These are phyloP conservation scores for Monosporascus ibericus DNA, from an alignment of 2,329 filamentous ascomycete genomes.

Conservation along the genomic window DNA sequence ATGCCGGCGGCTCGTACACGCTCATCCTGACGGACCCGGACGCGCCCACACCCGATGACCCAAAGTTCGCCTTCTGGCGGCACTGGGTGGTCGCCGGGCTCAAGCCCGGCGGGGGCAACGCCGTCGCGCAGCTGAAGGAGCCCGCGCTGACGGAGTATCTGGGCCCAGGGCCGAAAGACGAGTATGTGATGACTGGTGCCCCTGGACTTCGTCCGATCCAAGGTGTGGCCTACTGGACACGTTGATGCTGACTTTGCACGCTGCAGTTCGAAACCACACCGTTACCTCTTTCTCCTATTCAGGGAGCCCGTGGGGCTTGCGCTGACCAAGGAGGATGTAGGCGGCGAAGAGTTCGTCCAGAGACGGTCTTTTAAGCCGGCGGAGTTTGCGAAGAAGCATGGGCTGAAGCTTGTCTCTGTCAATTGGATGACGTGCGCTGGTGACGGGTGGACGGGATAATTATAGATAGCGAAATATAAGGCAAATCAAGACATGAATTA, in stretches of 20 bases:
- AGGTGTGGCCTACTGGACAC: too few species aligned
- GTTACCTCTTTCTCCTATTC: conserved; percentile 40
- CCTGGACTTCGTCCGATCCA: too few species aligned
- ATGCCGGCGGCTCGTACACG: conserved; percentile 31
- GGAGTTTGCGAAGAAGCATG: conserved; percentile 32
- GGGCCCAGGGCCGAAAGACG: conserved; percentile 39
- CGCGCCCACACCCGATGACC: conserved; percentile 48
- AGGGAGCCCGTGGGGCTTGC: conserved; percentile 30
- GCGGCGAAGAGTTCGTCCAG: conserved; percentile 40
- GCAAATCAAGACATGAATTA: too few species aligned
- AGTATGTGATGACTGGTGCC: conserved; percentile 25
- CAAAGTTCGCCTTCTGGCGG: conserved; percentile 49
- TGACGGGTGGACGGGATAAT: conserved; percentile 33
- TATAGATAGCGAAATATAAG: not conserved
- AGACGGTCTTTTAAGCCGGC: conserved; percentile 35
- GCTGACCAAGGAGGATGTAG: conserved; percentile 35
- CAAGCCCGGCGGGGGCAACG: conserved; percentile 23
- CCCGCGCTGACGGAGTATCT: conserved; percentile 35
- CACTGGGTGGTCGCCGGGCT: conserved; percentile 45
- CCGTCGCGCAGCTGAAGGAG: conserved; percentile 20
- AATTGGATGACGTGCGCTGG: conserved; percentile 43
- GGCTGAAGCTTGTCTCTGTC: conserved; percentile 31
- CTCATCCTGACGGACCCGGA: conserved; percentile 48
- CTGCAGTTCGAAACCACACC: conserved; percentile 39
- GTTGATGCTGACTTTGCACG: not conserved